Conservation (phyloP, 257 asterid species). For the Solanum bukasovii region DNA sequence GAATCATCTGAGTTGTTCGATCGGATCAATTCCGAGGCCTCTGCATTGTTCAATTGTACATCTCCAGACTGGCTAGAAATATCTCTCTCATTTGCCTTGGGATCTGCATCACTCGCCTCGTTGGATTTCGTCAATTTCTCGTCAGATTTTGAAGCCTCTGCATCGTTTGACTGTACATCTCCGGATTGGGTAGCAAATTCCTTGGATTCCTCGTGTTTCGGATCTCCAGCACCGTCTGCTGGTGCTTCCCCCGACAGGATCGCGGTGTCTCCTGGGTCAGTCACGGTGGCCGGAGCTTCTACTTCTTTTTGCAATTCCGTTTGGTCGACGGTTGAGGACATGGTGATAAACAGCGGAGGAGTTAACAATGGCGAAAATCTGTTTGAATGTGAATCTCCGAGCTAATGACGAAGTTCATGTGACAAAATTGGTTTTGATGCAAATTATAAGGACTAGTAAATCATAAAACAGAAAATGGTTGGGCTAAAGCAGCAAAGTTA, state of each 20-base stretch:
- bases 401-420: not conserved
- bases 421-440: not conserved
- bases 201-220: not conserved
- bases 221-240: conserved; percentile 23
- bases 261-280: conserved; percentile 35
- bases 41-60: conserved; percentile 21
- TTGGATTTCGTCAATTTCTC: conserved; percentile 12
- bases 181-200: conserved; percentile 8
- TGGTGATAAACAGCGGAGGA: not conserved
- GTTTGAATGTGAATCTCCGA: not conserved
- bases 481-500: not conserved
- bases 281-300: conserved; percentile 25
- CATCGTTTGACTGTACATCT: conserved; percentile 17
- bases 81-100: not conserved
- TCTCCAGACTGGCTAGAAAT: conserved; percentile 1
- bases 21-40: conserved; percentile 19
- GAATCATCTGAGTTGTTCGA: conserved; percentile 1
- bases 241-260: conserved; percentile 12
- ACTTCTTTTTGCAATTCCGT: conserved; percentile 32
- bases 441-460: not conserved
- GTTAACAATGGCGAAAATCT: not conserved
- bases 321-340: conserved; percentile 38
- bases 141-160: conserved; percentile 25
- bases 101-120: conserved; percentile 6
- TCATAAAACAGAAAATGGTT: not conserved